These are phyloP conservation scores for Verticillium alfalfae DNA, from an alignment of 2,329 filamentous ascomycete species.

Conservation along the genomic window DNA sequence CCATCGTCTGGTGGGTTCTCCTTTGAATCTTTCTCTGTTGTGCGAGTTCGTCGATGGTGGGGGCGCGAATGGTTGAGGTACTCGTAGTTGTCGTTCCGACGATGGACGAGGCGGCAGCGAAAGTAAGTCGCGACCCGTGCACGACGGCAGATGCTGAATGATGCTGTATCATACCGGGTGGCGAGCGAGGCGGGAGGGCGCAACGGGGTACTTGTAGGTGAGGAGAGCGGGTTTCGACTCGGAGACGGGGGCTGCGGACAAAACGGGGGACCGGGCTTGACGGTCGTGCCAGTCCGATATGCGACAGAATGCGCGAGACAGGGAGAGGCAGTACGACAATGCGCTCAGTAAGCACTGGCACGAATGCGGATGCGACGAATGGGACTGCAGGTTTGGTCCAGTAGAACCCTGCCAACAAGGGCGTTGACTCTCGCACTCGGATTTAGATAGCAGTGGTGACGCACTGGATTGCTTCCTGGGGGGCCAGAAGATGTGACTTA, in stretches of 20 bases:
- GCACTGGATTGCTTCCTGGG: not conserved
- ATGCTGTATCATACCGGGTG: constrained; percentile 38
- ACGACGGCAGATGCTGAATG: constrained; percentile 31
- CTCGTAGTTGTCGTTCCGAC: not conserved
- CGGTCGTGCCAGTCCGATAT: not conserved
- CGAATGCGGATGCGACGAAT: not conserved
- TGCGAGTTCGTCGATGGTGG: constrained; percentile 3
- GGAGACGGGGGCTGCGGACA: not conserved
- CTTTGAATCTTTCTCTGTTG: constrained; percentile 6
- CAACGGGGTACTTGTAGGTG: not conserved
- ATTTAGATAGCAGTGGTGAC: not conserved
- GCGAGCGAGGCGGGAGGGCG: not conserved
- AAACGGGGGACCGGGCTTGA: not conserved
- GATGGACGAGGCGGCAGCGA: constrained; percentile 20
- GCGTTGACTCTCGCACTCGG: not conserved
- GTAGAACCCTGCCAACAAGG: not conserved
- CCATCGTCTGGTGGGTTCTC: constrained; percentile 10
- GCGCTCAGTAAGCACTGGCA: not conserved
- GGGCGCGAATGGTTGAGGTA: constrained; percentile 2
- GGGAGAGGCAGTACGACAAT: not conserved
- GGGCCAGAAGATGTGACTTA: not conserved
- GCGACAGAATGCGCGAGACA: not conserved
- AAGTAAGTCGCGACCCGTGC: constrained; percentile 33
- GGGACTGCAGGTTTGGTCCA: not conserved
- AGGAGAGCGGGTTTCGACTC: not conserved